Conservation (phyloP, 2,329 filamentous ascomycete species). For the Byssoonygena ceratinophila region DNA sequence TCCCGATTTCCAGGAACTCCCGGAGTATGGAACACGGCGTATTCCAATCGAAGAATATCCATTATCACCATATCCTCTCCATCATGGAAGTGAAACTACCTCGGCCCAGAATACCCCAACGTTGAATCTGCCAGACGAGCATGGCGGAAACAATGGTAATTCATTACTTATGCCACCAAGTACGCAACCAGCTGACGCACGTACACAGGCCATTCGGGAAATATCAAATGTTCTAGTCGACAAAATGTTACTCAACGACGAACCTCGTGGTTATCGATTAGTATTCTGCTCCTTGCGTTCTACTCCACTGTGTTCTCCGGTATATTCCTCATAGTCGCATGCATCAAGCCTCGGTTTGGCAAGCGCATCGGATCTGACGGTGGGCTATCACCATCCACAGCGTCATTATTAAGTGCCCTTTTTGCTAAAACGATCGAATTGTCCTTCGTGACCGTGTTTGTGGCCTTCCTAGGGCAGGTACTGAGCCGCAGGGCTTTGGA, state of each 20-base stretch:
- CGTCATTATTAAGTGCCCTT: constrained; percentile 56
- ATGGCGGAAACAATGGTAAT: constrained; percentile 5
- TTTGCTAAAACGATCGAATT: constrained; percentile 68
- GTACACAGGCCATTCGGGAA: not conserved
- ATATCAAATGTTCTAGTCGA: constrained; percentile 24
- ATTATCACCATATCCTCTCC: not conserved
- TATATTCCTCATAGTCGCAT: constrained; percentile 54
- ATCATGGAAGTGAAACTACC: not conserved
- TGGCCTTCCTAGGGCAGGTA: constrained; percentile 63
- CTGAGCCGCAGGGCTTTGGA: constrained; percentile 59
- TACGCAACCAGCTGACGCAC: not conserved
- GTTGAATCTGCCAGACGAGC: not conserved
- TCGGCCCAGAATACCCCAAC: constrained; percentile 2
- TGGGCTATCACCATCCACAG: constrained; percentile 50
- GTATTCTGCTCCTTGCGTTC: constrained; percentile 29
- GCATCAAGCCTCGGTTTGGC: constrained; percentile 54
- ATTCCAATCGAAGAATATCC: not conserved
- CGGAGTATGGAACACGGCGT: not conserved
- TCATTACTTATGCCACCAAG: not conserved
- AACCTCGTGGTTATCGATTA: constrained; percentile 28
- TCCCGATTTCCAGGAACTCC: not conserved
- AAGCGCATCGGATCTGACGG: constrained; percentile 45
- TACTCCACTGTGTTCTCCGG: constrained; percentile 33
- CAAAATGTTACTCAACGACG: constrained; percentile 24
- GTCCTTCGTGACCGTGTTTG: constrained; percentile 66